Evolutionary conservation across 2,329 filamentous ascomycete species (phyloP).

Genomic region (Fusarium xylarioides): DNA sequence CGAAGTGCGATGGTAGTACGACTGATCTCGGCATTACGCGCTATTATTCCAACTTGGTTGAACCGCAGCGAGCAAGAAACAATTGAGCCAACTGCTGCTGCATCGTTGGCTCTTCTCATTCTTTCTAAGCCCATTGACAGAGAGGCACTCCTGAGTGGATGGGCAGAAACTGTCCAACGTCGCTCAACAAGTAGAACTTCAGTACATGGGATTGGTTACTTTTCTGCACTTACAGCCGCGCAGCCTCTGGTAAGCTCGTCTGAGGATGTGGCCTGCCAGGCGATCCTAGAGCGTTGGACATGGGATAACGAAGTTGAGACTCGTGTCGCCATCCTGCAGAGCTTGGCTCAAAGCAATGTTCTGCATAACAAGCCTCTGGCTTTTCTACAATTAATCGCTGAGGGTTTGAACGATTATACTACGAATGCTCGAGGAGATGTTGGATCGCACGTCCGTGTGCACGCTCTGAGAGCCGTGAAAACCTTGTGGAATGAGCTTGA

Average conservation of each 20-base stretch:
- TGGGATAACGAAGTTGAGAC: slow-evolving; percentile 61
- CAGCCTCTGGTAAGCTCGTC: slow-evolving; percentile 51
- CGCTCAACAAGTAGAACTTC: slow-evolving; percentile 46
- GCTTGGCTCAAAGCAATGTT: slow-evolving; percentile 58
- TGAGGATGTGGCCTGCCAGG: slow-evolving; percentile 51
- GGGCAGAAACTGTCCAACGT: slow-evolving; percentile 55
- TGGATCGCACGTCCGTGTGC: slow-evolving; percentile 83
- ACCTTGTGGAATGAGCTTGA: slow-evolving; percentile 62
- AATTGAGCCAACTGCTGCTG: slow-evolving; percentile 59
- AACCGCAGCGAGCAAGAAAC: slow-evolving; percentile 60
- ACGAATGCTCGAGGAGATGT: slow-evolving; percentile 90
- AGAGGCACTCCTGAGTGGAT: slow-evolving; percentile 53
- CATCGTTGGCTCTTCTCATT: slow-evolving; percentile 60
- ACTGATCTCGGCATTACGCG: slow-evolving; percentile 42
- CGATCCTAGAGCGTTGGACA: slow-evolving; percentile 63
- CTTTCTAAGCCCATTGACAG: slow-evolving; percentile 52
- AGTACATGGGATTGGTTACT: slow-evolving; percentile 59
- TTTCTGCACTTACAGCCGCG: slow-evolving; percentile 62
- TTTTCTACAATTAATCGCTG: slow-evolving; percentile 59
- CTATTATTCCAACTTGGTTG: slow-evolving; percentile 57
- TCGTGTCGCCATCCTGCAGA: slow-evolving; percentile 64
- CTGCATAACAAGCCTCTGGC: slow-evolving; percentile 51
- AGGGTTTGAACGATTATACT: slow-evolving; percentile 86
- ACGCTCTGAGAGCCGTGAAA: slow-evolving; percentile 80
- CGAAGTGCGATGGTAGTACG: slow-evolving; percentile 13